These are phyloP conservation scores for Helicosporidium sp. DNA, from an alignment of 139 green algal genomes.

Conservation along the genomic window DNA sequence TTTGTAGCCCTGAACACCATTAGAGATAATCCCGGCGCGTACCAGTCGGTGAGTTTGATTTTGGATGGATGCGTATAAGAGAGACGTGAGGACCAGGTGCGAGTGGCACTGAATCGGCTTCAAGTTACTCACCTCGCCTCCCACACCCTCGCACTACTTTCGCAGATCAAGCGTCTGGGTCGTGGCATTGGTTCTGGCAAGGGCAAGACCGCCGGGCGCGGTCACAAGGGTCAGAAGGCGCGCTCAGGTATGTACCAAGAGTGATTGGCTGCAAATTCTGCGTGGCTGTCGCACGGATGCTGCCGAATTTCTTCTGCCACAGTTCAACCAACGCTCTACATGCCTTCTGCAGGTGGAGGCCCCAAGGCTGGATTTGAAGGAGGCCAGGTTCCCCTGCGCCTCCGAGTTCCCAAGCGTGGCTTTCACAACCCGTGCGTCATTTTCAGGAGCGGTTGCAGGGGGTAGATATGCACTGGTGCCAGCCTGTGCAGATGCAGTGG, in stretches of 20 bases:
- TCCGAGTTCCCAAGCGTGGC: constrained; percentile 39
- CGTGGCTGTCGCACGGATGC: no score
- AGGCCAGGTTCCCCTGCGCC: constrained; percentile 51
- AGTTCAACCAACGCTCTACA: no score
- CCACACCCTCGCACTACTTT: background rate
- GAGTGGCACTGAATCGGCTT: no score
- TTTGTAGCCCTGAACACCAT: constrained; percentile 37
- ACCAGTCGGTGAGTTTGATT: constrained; percentile 29
- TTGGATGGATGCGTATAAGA: no score
- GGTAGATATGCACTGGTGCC: no score
- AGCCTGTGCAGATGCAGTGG: background rate
- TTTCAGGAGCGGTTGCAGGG: no score
- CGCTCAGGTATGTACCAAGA: constrained; percentile 26
- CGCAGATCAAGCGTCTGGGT: constrained; percentile 33
- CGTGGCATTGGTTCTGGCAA: constrained; percentile 44
- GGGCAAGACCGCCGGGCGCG: constrained; percentile 51
- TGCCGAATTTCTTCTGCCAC: no score
- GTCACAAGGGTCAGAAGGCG: constrained; percentile 62
- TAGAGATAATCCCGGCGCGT: constrained; percentile 42
- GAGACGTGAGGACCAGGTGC: no score
- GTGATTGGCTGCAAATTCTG: no score
- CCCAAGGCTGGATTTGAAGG: constrained; percentile 53
- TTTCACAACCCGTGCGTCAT: constrained; percentile 40
- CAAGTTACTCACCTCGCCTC: background rate
- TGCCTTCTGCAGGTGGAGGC: constrained; percentile 12